phyloP scores from a whole-genome alignment of 352 stramenopile species.

The Pythium rishiriense region DNA sequence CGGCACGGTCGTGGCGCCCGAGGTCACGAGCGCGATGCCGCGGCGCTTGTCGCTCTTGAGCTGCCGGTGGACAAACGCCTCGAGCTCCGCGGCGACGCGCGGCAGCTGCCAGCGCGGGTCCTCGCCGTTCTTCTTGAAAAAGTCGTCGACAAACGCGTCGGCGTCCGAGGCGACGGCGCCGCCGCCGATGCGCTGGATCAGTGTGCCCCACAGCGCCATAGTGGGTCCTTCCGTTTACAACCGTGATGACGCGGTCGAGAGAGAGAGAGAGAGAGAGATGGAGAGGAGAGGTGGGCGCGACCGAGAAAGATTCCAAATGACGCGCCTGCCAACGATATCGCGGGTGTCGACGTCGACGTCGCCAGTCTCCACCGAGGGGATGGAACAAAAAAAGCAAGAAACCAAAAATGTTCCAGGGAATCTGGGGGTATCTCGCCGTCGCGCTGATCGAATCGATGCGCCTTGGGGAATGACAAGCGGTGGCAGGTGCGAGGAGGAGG shows the following conservation, averaged over 20 bases:
- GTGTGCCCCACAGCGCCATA: constrained; percentile 83
- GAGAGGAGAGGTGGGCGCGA: neutral
- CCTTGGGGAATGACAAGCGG: neutral
- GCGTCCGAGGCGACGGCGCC: constrained; percentile 53
- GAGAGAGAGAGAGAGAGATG: no score
- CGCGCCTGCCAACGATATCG: constrained; percentile 1
- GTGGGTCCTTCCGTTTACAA: no score
- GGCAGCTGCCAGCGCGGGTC: constrained; percentile 60
- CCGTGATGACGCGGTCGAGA: constrained; percentile 4
- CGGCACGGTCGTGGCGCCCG: constrained; percentile 75
- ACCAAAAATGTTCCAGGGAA: constrained; percentile 11
- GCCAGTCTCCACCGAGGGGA: neutral
- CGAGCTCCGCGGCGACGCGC: constrained; percentile 36
- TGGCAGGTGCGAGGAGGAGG: neutral
- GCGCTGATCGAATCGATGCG: neutral
- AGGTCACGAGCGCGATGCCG: constrained; percentile 81
- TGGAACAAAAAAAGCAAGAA: neutral
- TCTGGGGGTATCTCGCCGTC: constrained; percentile 7
- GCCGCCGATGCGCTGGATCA: constrained; percentile 73
- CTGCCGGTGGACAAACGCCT: constrained; percentile 63
- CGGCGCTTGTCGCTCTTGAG: constrained; percentile 43
- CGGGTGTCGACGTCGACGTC: constrained; percentile 15
- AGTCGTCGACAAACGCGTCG: constrained; percentile 74
- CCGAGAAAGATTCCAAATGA: constrained; percentile 11
- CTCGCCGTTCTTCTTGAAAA: constrained; percentile 75